A percentile compares a stretch with the other conserved stretches of the same genome.
Conservation (phyloP, 352 stramenopile genomes). For the Phytophthora pisi region DNA sequence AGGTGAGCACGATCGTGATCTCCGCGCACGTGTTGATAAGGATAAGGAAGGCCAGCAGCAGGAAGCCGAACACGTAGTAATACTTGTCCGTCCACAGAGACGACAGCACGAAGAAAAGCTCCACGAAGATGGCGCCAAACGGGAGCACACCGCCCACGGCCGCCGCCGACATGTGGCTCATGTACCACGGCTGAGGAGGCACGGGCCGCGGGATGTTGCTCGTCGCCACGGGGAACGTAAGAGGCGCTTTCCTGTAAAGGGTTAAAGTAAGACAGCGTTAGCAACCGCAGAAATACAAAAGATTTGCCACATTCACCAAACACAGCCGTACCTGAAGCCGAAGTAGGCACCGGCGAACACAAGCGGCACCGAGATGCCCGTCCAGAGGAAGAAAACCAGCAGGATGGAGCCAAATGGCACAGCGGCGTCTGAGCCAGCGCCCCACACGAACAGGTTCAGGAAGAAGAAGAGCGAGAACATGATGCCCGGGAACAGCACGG, state of each 20-base stretch:
- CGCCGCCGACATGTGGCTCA: slow-evolving; percentile 93
- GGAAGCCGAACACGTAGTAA: slow-evolving; percentile 99
- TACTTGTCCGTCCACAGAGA: slow-evolving; percentile 99
- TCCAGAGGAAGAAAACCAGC: slow-evolving; percentile 99
- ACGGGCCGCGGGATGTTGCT: slow-evolving; percentile 98
- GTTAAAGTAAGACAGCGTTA: slow-evolving; percentile 6
- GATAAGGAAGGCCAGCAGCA: slow-evolving; percentile 98
- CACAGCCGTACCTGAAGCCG: slow-evolving; percentile 92
- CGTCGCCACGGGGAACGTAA: slow-evolving; percentile 97
- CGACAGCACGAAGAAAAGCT: slow-evolving; percentile 99
- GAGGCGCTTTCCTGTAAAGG: slow-evolving; percentile 65
- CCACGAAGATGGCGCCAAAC: slow-evolving; percentile 99
- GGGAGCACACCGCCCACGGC: slow-evolving; percentile 97
- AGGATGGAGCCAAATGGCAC: slow-evolving; percentile 98
- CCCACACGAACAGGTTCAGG: slow-evolving; percentile 97
- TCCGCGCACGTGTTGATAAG: slow-evolving; percentile 98
- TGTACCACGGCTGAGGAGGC: slow-evolving; percentile 99
- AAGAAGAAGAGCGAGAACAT: slow-evolving; percentile 97
- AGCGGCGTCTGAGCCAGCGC: slow-evolving; percentile 90
- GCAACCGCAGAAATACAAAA: not conserved
- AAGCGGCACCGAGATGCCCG: slow-evolving; percentile 97
- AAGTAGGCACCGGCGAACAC: slow-evolving; percentile 99
- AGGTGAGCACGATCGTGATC: slow-evolving; percentile 99
- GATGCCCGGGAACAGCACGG: slow-evolving; percentile 97
- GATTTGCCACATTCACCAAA: not conserved